phyloP scores from a whole-genome alignment of 768 basidiomycete genomes.

The Gyrodon lividus region DNA sequence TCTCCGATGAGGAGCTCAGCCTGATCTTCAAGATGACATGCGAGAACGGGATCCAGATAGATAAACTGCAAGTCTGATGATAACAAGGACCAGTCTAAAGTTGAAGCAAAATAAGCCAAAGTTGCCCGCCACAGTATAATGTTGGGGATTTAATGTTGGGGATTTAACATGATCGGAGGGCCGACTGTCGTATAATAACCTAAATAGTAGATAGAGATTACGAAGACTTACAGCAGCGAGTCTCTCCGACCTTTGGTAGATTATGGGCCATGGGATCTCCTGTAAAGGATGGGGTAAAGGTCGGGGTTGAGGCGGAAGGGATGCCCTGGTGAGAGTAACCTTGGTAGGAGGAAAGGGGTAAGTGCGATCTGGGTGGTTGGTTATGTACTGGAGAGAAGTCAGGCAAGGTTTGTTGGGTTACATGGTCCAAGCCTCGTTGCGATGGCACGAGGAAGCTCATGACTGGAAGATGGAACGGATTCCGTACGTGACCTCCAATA shows the following conservation, averaged over 20 bases:
- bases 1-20: conserved; percentile 67
- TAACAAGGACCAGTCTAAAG: conserved; percentile 77
- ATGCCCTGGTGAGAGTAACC: conserved; percentile 33
- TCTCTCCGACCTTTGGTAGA: conserved; percentile 64
- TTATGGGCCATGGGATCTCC: conserved; percentile 36
- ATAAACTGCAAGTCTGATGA: conserved; percentile 75
- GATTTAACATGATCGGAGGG: conserved; percentile 24
- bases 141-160: conserved; percentile 4
- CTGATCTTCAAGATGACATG: conserved; percentile 68
- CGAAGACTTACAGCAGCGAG: conserved; percentile 68
- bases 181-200: conserved; percentile 15
- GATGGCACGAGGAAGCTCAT: conserved; percentile 37
- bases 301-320: conserved; percentile 26
- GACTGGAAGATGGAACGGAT: conserved; percentile 19
- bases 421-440: conserved; percentile 31
- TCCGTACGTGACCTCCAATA: conserved; percentile 20
- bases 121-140: conserved; percentile 14
- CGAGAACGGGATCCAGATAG: conserved; percentile 80
- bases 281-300: conserved; percentile 27
- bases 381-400: conserved; percentile 32
- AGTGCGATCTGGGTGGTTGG: conserved; percentile 33
- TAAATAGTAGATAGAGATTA: conserved; percentile 1
- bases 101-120: conserved; percentile 16
- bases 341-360: conserved; percentile 40
- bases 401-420: conserved; percentile 25